Conservation (phyloP, 2,329 filamentous ascomycete species). For the Chrysoporthe deuterocubensis region DNA sequence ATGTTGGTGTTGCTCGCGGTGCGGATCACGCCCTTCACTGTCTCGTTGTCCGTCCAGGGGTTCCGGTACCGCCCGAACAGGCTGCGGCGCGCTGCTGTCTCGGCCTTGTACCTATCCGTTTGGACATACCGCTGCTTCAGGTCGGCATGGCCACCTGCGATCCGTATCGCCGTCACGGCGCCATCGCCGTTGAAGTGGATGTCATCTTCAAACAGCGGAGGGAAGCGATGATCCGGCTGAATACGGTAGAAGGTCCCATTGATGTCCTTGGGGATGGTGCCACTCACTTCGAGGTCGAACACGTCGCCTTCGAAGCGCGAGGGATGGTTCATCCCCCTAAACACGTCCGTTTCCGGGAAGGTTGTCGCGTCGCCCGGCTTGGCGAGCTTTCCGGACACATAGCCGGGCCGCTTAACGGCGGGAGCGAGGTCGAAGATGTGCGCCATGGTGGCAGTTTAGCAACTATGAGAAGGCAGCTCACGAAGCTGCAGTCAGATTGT, state of each 20-base stretch:
- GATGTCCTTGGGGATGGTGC: conserved; percentile 48
- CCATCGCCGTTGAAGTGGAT: conserved; percentile 44
- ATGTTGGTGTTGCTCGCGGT: conserved; percentile 65
- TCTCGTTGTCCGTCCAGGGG: conserved; percentile 59
- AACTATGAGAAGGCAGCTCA: not conserved
- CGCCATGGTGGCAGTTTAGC: conserved; percentile 35
- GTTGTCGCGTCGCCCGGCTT: conserved; percentile 35
- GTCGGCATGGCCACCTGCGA: conserved; percentile 45
- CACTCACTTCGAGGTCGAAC: conserved; percentile 45
- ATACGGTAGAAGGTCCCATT: conserved; percentile 54
- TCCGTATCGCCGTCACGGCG: conserved; percentile 46
- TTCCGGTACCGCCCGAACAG: conserved; percentile 63
- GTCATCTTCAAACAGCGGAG: conserved; percentile 59
- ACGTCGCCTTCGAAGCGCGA: conserved; percentile 42
- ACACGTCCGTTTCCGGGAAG: conserved; percentile 40
- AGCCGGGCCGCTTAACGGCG: conserved; percentile 35
- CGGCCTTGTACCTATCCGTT: conserved; percentile 41
- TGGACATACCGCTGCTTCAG: conserved; percentile 49
- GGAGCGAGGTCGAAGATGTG: conserved; percentile 42
- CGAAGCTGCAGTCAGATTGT: not conserved
- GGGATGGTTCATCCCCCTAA: conserved; percentile 44
- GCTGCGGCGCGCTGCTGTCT: conserved; percentile 37
- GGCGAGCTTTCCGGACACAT: conserved; percentile 38
- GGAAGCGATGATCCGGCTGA: conserved; percentile 58
- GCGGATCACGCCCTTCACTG: conserved; percentile 57